These are phyloP conservation scores for Arxiozyma telluris DNA, from an alignment of 1,139 yeast species.

Conservation along the genomic window DNA sequence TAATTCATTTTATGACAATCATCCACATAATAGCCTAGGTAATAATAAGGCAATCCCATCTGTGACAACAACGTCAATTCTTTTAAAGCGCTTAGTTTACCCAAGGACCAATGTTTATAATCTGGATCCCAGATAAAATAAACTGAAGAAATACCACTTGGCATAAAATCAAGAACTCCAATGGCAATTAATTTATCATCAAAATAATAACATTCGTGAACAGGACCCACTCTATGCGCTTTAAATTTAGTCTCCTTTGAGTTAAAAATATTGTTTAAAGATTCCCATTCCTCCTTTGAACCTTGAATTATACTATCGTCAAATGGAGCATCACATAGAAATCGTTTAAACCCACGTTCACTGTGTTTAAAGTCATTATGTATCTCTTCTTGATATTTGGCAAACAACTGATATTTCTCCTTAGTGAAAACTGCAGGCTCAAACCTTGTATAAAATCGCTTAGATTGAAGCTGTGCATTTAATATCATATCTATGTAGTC, in stretches of 20 bases:
- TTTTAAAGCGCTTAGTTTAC: slow-evolving; percentile 66
- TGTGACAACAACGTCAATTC: slow-evolving; percentile 47
- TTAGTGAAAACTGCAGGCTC: slow-evolving; percentile 46
- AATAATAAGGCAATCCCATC: slow-evolving; percentile 41
- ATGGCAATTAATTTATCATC: slow-evolving; percentile 61
- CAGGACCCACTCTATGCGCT: slow-evolving; percentile 36
- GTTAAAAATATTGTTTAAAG: slow-evolving; percentile 32
- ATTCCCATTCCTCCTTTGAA: slow-evolving; percentile 24
- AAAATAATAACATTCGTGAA: slow-evolving; percentile 70
- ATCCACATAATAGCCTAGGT: slow-evolving; percentile 69
- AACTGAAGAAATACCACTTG: slow-evolving; percentile 71
- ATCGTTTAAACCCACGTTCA: slow-evolving; percentile 45
- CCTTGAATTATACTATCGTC: slow-evolving; percentile 27
- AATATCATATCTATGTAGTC: slow-evolving; percentile 30
- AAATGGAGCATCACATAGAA: slow-evolving; percentile 67
- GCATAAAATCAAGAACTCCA: slow-evolving; percentile 70
- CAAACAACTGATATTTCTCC: slow-evolving; percentile 60
- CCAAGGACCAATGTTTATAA: slow-evolving; percentile 59
- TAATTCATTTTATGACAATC: slow-evolving; percentile 79
- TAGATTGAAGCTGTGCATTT: slow-evolving; percentile 23
- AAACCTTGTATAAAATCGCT: slow-evolving; percentile 40
- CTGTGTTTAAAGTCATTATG: slow-evolving; percentile 55
- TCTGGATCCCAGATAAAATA: slow-evolving; percentile 89
- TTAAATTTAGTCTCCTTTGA: slow-evolving; percentile 8
- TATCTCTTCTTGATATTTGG: slow-evolving; percentile 57